A percentile compares a stretch with the other conserved stretches of the same genome.
phyloP scores from a whole-genome alignment of 1,284 basidiomycete genomes.

The Phlebopus sp. region DNA sequence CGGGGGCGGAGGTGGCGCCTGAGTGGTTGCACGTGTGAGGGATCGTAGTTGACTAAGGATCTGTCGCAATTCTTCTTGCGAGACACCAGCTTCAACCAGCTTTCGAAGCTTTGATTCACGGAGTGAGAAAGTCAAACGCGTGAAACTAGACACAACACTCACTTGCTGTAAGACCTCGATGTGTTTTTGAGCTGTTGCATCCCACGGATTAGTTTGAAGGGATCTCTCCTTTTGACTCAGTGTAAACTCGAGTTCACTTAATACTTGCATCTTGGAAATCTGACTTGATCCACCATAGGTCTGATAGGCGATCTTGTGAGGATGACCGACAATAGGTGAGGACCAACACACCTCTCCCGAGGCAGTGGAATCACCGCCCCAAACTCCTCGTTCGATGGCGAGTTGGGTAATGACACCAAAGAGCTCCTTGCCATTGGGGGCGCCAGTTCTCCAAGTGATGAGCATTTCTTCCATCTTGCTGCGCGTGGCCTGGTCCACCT shows the following conservation, averaged over 20 bases:
- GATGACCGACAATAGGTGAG: not conserved
- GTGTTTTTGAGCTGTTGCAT: conserved; percentile 60
- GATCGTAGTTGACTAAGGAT: conserved; percentile 76
- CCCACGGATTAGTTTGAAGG: conserved; percentile 65
- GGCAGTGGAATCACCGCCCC: conserved; percentile 55
- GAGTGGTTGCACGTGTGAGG: conserved; percentile 50
- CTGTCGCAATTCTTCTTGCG: conserved; percentile 75
- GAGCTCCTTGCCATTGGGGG: conserved; percentile 75
- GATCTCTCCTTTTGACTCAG: conserved; percentile 72
- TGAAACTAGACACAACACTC: conserved; percentile 20
- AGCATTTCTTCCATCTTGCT: conserved; percentile 97
- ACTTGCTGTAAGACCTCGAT: conserved; percentile 75
- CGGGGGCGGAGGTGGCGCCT: conserved; percentile 23
- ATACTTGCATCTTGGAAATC: conserved; percentile 70
- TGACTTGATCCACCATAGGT: conserved; percentile 37
- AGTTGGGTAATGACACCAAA: conserved; percentile 76
- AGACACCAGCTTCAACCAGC: conserved; percentile 76
- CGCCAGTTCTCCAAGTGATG: conserved; percentile 86
- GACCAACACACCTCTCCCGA: conserved; percentile 33
- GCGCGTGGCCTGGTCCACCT: conserved; percentile 80
- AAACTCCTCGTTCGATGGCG: conserved; percentile 75
- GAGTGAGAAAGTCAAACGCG: conserved; percentile 14
- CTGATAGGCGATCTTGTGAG: conserved; percentile 15
- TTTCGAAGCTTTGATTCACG: conserved; percentile 56
- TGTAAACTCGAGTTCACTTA: conserved; percentile 77